These are phyloP conservation scores for Acacia melanoxylon DNA, from an alignment of 306 rosid species.

Conservation along the genomic window DNA sequence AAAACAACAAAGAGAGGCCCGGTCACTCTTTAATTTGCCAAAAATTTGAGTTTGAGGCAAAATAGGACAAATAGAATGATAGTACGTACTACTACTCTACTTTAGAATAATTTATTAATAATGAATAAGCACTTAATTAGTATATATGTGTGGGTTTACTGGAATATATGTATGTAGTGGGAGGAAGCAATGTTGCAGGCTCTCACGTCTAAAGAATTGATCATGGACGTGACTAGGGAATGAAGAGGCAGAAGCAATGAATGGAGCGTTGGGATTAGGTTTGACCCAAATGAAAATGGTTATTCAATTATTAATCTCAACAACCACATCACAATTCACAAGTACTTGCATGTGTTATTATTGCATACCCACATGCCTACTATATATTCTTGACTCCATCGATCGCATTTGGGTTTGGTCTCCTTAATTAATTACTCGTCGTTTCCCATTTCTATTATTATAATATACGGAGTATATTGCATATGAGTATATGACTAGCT, in stretches of 20 bases:
- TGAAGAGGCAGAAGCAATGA: not conserved
- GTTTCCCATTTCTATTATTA: conserved; percentile 20
- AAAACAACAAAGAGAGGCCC: too few species aligned
- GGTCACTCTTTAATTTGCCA: not conserved
- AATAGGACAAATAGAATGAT: not conserved
- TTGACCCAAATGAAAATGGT: not conserved
- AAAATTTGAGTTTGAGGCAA: not conserved
- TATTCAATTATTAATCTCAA: conserved; percentile 10
- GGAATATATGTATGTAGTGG: not conserved
- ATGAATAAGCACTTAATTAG: not conserved
- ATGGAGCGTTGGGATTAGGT: not conserved
- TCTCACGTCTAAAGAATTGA: not conserved
- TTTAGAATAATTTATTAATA: not conserved
- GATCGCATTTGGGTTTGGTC: not conserved
- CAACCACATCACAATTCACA: conserved; percentile 9
- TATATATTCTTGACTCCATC: not conserved
- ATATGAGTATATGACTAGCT: too few species aligned
- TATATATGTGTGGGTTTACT: not conserved
- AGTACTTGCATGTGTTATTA: not conserved
- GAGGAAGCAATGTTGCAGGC: not conserved
- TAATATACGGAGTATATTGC: not conserved
- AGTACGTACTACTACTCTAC: not conserved
- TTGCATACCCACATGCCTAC: not conserved
- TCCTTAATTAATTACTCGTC: not conserved
- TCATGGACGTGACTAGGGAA: too few species aligned